A percentile compares a stretch with the other conserved stretches of the same genome.
Conservation (phyloP, 768 basidiomycete genomes). For the Crepidotus variabilis region DNA sequence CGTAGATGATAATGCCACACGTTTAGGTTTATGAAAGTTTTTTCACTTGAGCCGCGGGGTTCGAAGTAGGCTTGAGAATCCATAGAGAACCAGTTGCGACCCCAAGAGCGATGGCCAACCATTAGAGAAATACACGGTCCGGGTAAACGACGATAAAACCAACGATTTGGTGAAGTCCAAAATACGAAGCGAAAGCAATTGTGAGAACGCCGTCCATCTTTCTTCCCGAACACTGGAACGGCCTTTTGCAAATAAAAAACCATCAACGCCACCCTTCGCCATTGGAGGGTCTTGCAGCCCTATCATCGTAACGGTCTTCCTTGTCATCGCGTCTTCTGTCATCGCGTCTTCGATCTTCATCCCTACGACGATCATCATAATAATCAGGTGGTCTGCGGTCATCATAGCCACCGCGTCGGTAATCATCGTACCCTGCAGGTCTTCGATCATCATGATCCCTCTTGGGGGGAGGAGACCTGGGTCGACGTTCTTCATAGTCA, state of each 20-base stretch:
- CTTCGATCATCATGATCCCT: constrained; percentile 83
- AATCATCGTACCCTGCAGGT: constrained; percentile 91
- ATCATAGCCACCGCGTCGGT: constrained; percentile 81
- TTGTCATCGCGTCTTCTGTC: constrained; percentile 81
- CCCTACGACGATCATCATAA: constrained; percentile 87
- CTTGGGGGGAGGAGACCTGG: constrained; percentile 77
- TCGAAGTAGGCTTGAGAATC: constrained; percentile 3
- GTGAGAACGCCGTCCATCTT: constrained; percentile 34
- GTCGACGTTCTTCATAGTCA: constrained; percentile 72
- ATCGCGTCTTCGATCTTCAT: constrained; percentile 71
- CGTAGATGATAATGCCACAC: not conserved
- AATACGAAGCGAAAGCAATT: constrained; percentile 42
- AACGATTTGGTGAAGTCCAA: constrained; percentile 44
- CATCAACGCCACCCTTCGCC: constrained; percentile 81
- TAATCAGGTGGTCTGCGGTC: constrained; percentile 80
- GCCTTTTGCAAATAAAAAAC: constrained; percentile 20
- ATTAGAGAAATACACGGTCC: constrained; percentile 53
- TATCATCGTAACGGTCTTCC: constrained; percentile 78
- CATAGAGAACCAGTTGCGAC: constrained; percentile 24
- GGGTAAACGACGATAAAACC: constrained; percentile 52
- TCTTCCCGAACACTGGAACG: constrained; percentile 26
- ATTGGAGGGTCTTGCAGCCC: constrained; percentile 68
- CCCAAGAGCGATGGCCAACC: constrained; percentile 35
- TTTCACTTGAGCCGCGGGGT: not conserved
- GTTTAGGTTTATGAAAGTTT: not conserved